These are phyloP conservation scores for Lasiosphaeris hirsuta DNA, from an alignment of 495 filamentous ascomycete genomes.

Conservation along the genomic window DNA sequence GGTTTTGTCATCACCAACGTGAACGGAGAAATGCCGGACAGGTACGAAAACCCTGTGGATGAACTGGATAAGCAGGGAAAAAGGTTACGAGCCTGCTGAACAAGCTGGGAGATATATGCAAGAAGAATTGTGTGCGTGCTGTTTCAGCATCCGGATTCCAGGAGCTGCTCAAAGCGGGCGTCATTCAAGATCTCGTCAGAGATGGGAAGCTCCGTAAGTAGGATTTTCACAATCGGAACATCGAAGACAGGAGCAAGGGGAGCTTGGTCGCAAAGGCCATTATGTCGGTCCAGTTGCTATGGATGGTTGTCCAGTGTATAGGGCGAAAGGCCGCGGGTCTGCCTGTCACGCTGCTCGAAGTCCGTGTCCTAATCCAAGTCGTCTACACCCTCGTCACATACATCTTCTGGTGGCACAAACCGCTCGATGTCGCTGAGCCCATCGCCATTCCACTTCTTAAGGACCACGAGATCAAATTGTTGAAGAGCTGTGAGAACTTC, in stretches of 20 bases:
- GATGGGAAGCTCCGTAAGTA: neutral
- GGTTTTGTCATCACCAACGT: neutral
- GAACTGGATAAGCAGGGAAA: too few relatives aligned
- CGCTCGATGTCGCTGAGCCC: neutral
- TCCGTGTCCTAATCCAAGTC: neutral
- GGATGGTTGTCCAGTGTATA: conserved; percentile 1
- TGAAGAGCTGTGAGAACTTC: neutral
- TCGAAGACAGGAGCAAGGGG: neutral
- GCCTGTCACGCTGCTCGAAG: conserved; percentile 3
- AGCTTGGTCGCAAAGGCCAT: neutral
- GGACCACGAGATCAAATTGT: too few relatives aligned
- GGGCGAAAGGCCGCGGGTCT: neutral
- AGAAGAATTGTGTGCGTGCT: neutral
- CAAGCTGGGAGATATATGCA: neutral
- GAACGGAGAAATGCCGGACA: neutral
- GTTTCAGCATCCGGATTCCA: neutral
- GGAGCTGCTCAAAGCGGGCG: neutral
- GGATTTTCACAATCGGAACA: neutral
- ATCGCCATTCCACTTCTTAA: neutral
- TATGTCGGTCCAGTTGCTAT: conserved; percentile 2
- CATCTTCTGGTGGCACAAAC: conserved; percentile 4
- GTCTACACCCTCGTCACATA: neutral
- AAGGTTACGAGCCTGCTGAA: too few relatives aligned
- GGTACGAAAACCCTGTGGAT: neutral
- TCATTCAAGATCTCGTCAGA: neutral